Evolutionary conservation across 2,329 filamentous ascomycete species (phyloP).

Genomic region (Hymenoscyphus repandus): DNA sequence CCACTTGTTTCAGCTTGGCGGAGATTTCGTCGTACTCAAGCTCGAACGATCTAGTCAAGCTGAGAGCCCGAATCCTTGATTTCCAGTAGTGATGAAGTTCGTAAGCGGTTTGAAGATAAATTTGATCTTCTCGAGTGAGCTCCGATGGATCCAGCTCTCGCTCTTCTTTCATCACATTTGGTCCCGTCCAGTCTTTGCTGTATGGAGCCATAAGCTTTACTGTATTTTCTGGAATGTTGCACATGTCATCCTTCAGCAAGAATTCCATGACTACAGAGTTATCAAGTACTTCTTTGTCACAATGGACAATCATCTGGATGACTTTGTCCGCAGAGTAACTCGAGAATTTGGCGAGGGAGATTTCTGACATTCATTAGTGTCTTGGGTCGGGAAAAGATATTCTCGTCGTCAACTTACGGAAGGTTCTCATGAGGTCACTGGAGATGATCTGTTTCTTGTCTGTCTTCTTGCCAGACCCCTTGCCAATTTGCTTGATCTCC

Average conservation of each 20-base stretch:
- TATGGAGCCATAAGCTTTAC: constrained; percentile 91
- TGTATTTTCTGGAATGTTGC: constrained; percentile 85
- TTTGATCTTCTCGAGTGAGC: constrained; percentile 89
- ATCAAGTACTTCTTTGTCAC: constrained; percentile 81
- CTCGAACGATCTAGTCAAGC: constrained; percentile 79
- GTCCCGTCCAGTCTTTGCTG: constrained; percentile 92
- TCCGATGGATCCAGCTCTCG: constrained; percentile 84
- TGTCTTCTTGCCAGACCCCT: constrained; percentile 62
- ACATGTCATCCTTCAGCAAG: constrained; percentile 85
- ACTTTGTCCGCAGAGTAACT: constrained; percentile 76
- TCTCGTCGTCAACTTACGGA: constrained; percentile 50
- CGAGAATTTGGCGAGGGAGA: constrained; percentile 92
- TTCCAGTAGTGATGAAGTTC: constrained; percentile 99
- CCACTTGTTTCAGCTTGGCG: constrained; percentile 78
- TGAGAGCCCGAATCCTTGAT: constrained; percentile 86
- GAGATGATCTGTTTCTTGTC: constrained; percentile 98
- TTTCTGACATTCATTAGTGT: constrained; percentile 45
- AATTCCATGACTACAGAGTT: constrained; percentile 96
- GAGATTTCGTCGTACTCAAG: constrained; percentile 88
- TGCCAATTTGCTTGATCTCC: constrained; percentile 84
- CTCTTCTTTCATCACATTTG: constrained; percentile 69
- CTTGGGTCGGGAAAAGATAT: not conserved
- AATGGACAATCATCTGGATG: constrained; percentile 91
- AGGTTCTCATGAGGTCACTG: constrained; percentile 80
- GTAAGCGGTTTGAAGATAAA: constrained; percentile 88